Base-by-base conservation (phyloP, 108 stramenopile genomes). In the Discostella stelligeroides region DNA sequence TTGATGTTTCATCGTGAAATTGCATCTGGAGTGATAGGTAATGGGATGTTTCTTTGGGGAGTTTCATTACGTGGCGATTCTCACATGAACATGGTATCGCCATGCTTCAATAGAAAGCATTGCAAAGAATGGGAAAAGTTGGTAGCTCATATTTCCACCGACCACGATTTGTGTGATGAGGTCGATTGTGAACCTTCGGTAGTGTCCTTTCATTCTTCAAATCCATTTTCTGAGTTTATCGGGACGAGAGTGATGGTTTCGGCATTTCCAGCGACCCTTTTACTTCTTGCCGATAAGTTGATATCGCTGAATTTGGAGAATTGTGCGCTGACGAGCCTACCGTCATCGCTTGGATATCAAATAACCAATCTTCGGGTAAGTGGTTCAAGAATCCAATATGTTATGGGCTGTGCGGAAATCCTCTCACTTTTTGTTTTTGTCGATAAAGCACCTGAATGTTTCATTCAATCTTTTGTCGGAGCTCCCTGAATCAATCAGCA, bases 281-380 rank as follows among this genome's bases (percentile, higher is more conserved):
- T 81, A 3, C 70, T 81, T 43, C 23, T 69, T 23, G 75, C 70
- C 11, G 39, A 70, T 14, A 34, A 41, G 13, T 41, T 81, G 37
- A 65, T 38, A 14, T 7, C 37, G 18, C 45, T 81, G 18, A 54
- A 47, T 1, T 21, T 77, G 40, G 41, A 42, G 7, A 47, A 70
- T 12, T 76, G 60, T 38, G 54, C 45, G 24, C 46, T 81, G 10
- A 30, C 58, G 6, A 30, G 23, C 4, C 74, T 81, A 48, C 80
- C 80, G 15, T 25, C 41, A 13, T 72, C 75, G n/a, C 45, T 81
- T 46, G 80, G 80, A 0, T 47, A 62, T 38, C 46, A 72, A 30
- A 42, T 81, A n/a, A 23, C 60, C 30, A 42, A 64, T 62, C 66
- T 79, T 14, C 64, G 56, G 65, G 78, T 79, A 41, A 72, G 78